Base-by-base conservation (phyloP, 352 stramenopile genomes). In the Globisporangium acanthophoron region DNA sequence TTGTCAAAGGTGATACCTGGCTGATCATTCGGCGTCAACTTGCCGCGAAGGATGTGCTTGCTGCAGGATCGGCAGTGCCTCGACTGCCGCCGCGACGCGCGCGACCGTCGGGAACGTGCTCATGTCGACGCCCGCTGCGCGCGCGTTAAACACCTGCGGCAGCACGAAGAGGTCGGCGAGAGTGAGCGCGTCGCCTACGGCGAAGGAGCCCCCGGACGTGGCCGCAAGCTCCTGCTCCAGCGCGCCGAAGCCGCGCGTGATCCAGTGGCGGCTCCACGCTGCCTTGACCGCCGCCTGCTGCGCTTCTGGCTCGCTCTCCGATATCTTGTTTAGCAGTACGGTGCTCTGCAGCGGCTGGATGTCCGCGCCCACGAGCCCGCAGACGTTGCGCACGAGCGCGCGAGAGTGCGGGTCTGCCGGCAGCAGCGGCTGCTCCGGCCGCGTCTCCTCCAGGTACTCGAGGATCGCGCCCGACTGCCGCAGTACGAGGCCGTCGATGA, bases 101-200 rank as follows among this genome's bases (percentile, higher is more conserved):
- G 75, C 52, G 66, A 98, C 90, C 18, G 62, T 89, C 44, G 92
- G 93, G 71, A 89, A 98, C 58, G 72, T 65, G 41, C 68, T 55
- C 69, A 98, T 86, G 65, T 98, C 88, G 29, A 98, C 80, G 15
- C 76, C 74, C 60, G 97, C 90, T 29, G 79, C 73, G 56, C 82
- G 77, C 46, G 87, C 93, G 65, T 98, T 97, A 78, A 96, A 96
- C 16, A 98, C 67, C 65, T 98, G 91, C n/a, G 93, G 91, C 51
- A 96, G 70, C n/a, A 98, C 67, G 64, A 83, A 97, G 21, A 91
- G 54, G 69, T 98, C 93, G 0, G 84, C 94, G 40, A 98, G 67
- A 20, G 91, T 97, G 40, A 96, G 63, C 7, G 61, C 62, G 74
- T 97, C 64, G 49, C 81, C 78, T 63, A 94, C 59, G 69, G 83